Conservation (phyloP, 208 protist species). For the Naegleria gruberi region DNA sequence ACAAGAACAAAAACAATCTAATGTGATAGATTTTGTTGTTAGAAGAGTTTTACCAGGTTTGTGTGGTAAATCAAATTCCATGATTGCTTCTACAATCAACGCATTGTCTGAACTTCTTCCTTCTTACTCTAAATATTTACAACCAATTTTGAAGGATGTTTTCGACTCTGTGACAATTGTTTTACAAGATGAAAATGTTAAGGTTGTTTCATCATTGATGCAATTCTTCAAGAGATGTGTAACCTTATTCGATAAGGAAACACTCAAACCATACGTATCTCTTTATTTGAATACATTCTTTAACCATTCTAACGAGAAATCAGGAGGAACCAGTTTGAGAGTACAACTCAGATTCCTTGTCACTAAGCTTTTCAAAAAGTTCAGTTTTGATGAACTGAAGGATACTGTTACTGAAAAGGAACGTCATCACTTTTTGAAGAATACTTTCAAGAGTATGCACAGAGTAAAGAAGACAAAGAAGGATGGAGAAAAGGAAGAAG, state of each 20-base stretch:
- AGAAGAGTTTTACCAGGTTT: not conserved
- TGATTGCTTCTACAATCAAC: conserved; percentile 3
- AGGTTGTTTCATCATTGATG: not conserved
- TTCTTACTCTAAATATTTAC: not conserved
- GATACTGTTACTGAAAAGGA: not conserved
- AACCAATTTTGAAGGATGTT: not conserved
- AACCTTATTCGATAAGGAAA: not conserved
- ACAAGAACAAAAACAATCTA: not conserved
- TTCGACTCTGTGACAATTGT: not conserved
- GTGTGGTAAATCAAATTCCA: not conserved
- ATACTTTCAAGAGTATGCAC: not conserved
- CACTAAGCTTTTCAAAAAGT: not conserved
- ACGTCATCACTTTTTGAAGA: not conserved
- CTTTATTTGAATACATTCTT: not conserved
- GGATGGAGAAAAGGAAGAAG: not conserved
- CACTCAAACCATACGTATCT: not conserved
- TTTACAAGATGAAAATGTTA: not conserved
- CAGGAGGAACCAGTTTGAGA: not conserved
- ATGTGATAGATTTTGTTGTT: not conserved
- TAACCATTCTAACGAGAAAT: not conserved
- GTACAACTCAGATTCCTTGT: not conserved
- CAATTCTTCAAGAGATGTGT: conserved; percentile 4
- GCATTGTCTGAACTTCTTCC: not conserved
- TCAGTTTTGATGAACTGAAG: not conserved
- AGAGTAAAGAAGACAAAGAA: not conserved